These are phyloP conservation scores for Neonothopanus nambi DNA, from an alignment of 1,284 basidiomycete species.

Conservation along the genomic window DNA sequence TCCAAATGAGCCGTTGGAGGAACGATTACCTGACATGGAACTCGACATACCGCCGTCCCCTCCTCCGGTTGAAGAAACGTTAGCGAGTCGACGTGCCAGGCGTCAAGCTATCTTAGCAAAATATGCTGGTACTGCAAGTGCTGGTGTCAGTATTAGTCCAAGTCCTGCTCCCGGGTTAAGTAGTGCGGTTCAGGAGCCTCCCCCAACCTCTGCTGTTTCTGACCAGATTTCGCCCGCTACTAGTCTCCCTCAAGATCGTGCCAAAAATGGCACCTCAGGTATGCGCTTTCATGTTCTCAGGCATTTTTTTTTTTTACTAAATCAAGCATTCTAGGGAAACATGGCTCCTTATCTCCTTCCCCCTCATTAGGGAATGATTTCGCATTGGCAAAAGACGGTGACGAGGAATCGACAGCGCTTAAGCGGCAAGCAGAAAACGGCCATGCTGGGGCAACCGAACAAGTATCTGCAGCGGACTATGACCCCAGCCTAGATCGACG, in stretches of 20 bases:
- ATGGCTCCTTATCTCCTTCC: slow-evolving; percentile 54
- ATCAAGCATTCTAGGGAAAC: slow-evolving; percentile 36
- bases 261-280: slow-evolving; percentile 34
- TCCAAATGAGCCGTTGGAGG: slow-evolving; percentile 19
- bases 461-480: slow-evolving; percentile 90
- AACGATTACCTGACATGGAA: slow-evolving; percentile 49
- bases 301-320: slow-evolving; percentile 1
- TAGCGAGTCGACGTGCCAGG: slow-evolving; percentile 79
- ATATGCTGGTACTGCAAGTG: slow-evolving; percentile 57
- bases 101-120: slow-evolving; percentile 87
- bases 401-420: slow-evolving; percentile 45
- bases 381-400: slow-evolving; percentile 59
- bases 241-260: slow-evolving; percentile 28
- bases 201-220: slow-evolving; percentile 56
- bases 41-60: slow-evolving; percentile 58
- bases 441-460: slow-evolving; percentile 49
- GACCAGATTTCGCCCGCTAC: slow-evolving; percentile 57
- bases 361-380: slow-evolving; percentile 54
- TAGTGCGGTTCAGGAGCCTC: slow-evolving; percentile 74
- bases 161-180: slow-evolving; percentile 35
- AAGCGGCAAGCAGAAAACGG: slow-evolving; percentile 42
- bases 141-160: slow-evolving; percentile 51
- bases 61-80: slow-evolving; percentile 66
- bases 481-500: slow-evolving; percentile 84
- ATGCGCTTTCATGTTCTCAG: slow-evolving; percentile 4